Evolutionary conservation across 2,329 filamentous ascomycete genomes (phyloP).

Genomic region (Talaromyces pinophilus): DNA sequence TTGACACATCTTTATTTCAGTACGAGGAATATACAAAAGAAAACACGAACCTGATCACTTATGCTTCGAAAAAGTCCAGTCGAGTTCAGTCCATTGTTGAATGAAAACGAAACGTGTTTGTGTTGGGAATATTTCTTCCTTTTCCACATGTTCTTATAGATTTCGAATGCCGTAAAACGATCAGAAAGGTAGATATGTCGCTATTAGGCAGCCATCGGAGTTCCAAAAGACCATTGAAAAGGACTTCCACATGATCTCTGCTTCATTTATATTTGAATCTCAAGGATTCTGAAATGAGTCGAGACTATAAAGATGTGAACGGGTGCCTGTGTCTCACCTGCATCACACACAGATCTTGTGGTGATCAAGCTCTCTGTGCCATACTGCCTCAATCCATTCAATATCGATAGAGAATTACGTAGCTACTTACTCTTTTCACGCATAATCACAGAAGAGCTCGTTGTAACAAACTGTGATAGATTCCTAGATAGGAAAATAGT

Average conservation of each 20-base stretch:
- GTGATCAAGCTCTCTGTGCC: not conserved
- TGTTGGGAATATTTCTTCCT: too few relatives aligned
- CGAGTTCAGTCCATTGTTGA: too few relatives aligned
- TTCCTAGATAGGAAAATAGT: not conserved
- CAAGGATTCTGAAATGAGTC: not conserved
- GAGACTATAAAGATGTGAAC: too few relatives aligned
- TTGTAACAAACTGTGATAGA: not conserved
- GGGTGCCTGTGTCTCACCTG: not conserved
- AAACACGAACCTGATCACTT: not conserved
- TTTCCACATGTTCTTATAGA: too few relatives aligned
- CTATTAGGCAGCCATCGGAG: too few relatives aligned
- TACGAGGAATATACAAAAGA: too few relatives aligned
- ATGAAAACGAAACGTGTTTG: too few relatives aligned
- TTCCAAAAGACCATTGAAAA: too few relatives aligned
- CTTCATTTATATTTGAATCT: not conserved
- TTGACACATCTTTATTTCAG: not conserved
- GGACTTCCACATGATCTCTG: not conserved
- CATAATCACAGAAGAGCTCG: not conserved
- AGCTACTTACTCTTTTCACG: not conserved
- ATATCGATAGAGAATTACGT: not conserved
- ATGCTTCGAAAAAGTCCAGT: too few relatives aligned
- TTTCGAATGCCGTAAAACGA: too few relatives aligned
- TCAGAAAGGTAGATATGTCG: too few relatives aligned
- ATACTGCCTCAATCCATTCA: not conserved
- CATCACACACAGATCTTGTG: not conserved